Conservation (phyloP, 768 basidiomycete genomes). For the Podaxis sp. region DNA sequence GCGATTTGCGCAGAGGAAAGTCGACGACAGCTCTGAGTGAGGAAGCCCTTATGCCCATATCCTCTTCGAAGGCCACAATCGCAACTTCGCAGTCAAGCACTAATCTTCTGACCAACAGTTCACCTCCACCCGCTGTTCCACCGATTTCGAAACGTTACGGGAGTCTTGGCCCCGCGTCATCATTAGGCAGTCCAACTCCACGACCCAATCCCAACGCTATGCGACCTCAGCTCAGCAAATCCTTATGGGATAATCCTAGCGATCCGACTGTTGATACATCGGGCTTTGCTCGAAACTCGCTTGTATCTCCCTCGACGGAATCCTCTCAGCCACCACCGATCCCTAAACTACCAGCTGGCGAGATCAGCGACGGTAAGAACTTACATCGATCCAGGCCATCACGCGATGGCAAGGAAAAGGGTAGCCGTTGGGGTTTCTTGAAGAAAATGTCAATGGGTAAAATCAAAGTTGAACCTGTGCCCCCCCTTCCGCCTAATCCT, state of each 20-base stretch:
- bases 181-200: slow-evolving; percentile 30
- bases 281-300: slow-evolving; percentile 12
- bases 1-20: slow-evolving; percentile 62
- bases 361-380: slow-evolving; percentile 8
- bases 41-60: slow-evolving; percentile 32
- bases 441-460: slow-evolving; percentile 99
- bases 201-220: slow-evolving; percentile 36
- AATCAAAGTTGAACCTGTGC: slow-evolving; percentile 62
- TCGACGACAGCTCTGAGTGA: slow-evolving; percentile 28
- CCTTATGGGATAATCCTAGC: slow-evolving; percentile 45
- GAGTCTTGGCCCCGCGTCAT: slow-evolving; percentile 62
- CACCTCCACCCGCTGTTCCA: slow-evolving; percentile 34
- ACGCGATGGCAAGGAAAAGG: slow-evolving; percentile 55
- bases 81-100: slow-evolving; percentile 67
- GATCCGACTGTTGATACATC: slow-evolving; percentile 5
- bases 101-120: slow-evolving; percentile 49
- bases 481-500: slow-evolving; percentile 28
- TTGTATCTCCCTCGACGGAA: slow-evolving; percentile 16
- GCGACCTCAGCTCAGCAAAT: slow-evolving; percentile 43
- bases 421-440: slow-evolving; percentile 89
- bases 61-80: slow-evolving; percentile 43
- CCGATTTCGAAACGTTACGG: slow-evolving; percentile 58
- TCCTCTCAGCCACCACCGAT: slow-evolving; percentile 4
- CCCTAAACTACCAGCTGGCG: slow-evolving; percentile 7
- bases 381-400: slow-evolving; percentile 18